Evolutionary conservation across 1,139 yeast genomes (phyloP), one percentile per base, ranked within the genome.

Genomic region (Saccharomyces uvarum): DNA sequence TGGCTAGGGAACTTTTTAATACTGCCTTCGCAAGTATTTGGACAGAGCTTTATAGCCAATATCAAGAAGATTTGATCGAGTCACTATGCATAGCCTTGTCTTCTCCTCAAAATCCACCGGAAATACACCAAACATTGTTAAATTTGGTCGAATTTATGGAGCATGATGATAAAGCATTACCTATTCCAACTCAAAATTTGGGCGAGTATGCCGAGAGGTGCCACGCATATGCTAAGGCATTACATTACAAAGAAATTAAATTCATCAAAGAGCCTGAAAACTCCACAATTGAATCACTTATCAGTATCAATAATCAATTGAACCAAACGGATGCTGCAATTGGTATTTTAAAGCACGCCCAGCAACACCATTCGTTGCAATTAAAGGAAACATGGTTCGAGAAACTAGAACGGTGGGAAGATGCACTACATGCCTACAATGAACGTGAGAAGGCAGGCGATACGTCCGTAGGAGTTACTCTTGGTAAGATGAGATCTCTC

Each of bases 291-390:
- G 99, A 95, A 65, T 83, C 97, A 0, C 76, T 95, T 63, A 93
- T 95, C 54, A 85, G 90, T 61, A 91, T 95, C 63, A 95, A 95
- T 68, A 95, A 93, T 65, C 97, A 91, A 64, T 74, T 95, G 31
- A 98, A 93, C 63, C 99, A 95, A 67, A 84, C 96, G 0, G 99
- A 95, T 73, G 97, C 99, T 0, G 99, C 99, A 0, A 89, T 93
- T 56, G 99, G 99, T 60, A 91, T 95, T 54, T 77, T 95, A 64
- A 91, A 90, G 65, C 96, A 91, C 70, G 98, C 99, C 1, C 98
- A 95, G 68, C 83, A 87, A 59, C 95, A 90, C 60, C 97, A 91
- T 66, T 93, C 89, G 61, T 75, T 93, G 51, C 97, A 91, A 70
- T 77, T 95, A 59, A 93, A 91, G 65, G 99, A 93, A 71, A 88